Conservation (phyloP, 1,284 basidiomycete species). For the Ceratobasidium sp. region DNA sequence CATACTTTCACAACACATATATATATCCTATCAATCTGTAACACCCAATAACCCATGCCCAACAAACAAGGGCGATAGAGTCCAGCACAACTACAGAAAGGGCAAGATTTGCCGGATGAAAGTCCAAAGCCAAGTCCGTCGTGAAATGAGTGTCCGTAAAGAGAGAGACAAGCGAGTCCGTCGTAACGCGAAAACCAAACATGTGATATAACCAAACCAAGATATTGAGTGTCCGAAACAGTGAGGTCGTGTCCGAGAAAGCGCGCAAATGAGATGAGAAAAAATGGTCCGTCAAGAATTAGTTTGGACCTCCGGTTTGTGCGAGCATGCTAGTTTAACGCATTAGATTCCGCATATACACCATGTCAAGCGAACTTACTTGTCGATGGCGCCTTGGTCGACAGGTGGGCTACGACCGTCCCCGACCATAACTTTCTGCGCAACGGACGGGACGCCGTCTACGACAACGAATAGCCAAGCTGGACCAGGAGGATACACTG, state of each 20-base stretch:
- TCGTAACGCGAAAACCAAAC: not conserved
- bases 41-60: no score
- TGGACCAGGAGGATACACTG: slow-evolving; percentile 59
- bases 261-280: not conserved
- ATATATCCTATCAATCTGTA: no score
- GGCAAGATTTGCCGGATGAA: no score
- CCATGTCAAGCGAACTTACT: slow-evolving; percentile 29
- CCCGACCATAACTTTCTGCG: slow-evolving; percentile 64
- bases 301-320: slow-evolving; percentile 1
- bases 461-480: slow-evolving; percentile 61
- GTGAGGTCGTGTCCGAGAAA: slow-evolving; percentile 10
- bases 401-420: slow-evolving; percentile 55
- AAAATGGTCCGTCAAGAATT: not conserved
- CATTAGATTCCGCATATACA: not conserved
- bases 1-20: no score
- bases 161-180: not conserved
- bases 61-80: no score
- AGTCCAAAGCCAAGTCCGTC: not conserved
- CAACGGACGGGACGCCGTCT: slow-evolving; percentile 64
- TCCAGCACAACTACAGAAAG: no score
- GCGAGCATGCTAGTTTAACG: slow-evolving; percentile 18
- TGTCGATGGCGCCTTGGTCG: slow-evolving; percentile 49
- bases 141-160: not conserved
- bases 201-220: not conserved
- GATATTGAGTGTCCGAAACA: not conserved